These are phyloP conservation scores for Zanthoxylum bungeanum DNA, from an alignment of 345 rosid species.

Conservation along the genomic window DNA sequence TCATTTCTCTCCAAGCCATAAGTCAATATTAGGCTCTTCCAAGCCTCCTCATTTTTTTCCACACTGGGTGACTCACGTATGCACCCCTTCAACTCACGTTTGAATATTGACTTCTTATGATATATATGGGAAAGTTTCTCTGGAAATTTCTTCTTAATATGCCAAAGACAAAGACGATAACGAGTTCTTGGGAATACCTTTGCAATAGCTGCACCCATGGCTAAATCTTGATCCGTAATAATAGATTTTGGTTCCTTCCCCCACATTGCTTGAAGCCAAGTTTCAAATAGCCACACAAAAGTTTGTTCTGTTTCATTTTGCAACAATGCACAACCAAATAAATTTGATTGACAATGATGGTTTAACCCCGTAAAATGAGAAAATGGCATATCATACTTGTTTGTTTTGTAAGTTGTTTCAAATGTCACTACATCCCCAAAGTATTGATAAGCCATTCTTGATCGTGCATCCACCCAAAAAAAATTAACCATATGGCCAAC, in stretches of 20 bases:
- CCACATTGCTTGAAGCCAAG: background rate
- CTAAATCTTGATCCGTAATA: background rate
- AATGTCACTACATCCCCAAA: background rate
- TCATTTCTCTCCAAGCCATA: too few species aligned
- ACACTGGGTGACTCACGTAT: too few species aligned
- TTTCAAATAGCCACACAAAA: background rate
- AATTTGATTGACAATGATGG: background rate
- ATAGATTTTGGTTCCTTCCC: background rate
- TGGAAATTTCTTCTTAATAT: background rate
- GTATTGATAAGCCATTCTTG: background rate
- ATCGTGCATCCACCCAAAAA: background rate
- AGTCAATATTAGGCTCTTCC: too few species aligned
- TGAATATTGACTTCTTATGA: background rate
- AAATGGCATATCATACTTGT: background rate
- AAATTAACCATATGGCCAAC: background rate
- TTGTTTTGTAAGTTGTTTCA: background rate
- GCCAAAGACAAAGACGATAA: background rate
- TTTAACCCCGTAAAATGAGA: background rate
- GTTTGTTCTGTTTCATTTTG: background rate
- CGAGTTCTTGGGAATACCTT: background rate
- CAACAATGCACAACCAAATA: background rate
- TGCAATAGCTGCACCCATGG: background rate
- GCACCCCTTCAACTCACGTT: background rate
- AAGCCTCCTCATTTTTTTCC: too few species aligned
- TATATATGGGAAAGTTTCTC: background rate